Evolutionary conservation across 805 yeast genomes (phyloP), one percentile per base, ranked within the genome.

Genomic region (Brettanomyces sp.): DNA sequence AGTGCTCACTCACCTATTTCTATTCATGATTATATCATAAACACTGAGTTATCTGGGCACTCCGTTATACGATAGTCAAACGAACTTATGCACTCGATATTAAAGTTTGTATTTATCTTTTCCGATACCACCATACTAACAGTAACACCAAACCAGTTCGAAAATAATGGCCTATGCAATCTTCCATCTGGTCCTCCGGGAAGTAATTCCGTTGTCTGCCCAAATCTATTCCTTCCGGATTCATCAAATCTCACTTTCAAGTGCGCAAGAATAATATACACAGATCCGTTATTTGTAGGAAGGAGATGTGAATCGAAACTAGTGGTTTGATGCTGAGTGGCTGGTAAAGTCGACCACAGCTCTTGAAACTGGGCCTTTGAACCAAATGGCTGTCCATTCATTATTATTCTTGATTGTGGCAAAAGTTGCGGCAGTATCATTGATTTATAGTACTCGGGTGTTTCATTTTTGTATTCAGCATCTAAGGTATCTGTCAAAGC

Each of bases 201-300:
- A 52, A 24, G 73, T 58, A 47, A 60, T 41, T 80, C 80, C 0
- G 88, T 76, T 21, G 77, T 70, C 46, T 80, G 84, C 2, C 89
- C 89, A 25, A 76, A 55, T 56, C 80, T 74, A 49, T 79, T 81
- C 49, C 68, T 73, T 0, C 93, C 93, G 45, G 82, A 74, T 56
- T 85, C 93, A 60, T 85, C 93, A 54, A 84, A 85, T 49, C 80
- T 69, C 11, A 84, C 85, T 59, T 82, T 85, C 13, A 77, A 67
- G 44, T 69, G 68, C 7, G 64, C 61, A 3, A 74, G 68, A n/a
- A 76, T 67, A 13, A 77, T 63, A 42, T 49, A 58, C 42, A 59
- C 60, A 36, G 52, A 51, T 35, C 32, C 36, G 14, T 36, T 53
- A 46, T 72, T 72, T 28, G 80, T 68, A 6, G 82, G 68, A 36